Conservation (phyloP, 1,139 yeast genomes). For the Debaryomyces singareniensis region DNA sequence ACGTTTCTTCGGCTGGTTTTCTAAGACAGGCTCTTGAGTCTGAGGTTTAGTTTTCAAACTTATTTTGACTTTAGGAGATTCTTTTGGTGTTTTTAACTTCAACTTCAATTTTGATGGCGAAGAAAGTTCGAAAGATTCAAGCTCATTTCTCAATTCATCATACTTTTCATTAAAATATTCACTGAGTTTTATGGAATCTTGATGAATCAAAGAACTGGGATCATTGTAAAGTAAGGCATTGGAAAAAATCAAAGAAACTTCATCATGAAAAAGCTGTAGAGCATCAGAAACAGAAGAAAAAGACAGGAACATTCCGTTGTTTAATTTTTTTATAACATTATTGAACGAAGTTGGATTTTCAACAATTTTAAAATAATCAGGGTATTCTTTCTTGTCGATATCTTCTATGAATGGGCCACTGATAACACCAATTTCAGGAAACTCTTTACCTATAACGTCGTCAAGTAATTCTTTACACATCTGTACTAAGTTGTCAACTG, state of each 20-base stretch:
- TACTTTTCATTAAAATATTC: slow-evolving; percentile 27
- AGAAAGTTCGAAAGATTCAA: slow-evolving; percentile 7
- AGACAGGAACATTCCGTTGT: slow-evolving; percentile 20
- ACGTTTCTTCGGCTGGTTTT: slow-evolving; percentile 13
- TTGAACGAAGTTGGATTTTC: slow-evolving; percentile 53
- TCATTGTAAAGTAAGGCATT: slow-evolving; percentile 58
- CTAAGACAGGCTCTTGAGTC: slow-evolving; percentile 9
- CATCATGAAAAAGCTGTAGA: slow-evolving; percentile 42
- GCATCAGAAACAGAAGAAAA: slow-evolving; percentile 33
- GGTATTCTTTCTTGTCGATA: slow-evolving; percentile 49
- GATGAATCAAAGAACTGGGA: slow-evolving; percentile 47
- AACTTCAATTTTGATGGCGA: slow-evolving; percentile 19
- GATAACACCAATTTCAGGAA: slow-evolving; percentile 36
- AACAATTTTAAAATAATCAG: slow-evolving; percentile 53
- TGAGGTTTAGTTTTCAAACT: slow-evolving; percentile 13
- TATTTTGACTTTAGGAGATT: slow-evolving; percentile 19
- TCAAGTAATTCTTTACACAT: slow-evolving; percentile 22
- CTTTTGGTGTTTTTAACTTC: slow-evolving; percentile 16
- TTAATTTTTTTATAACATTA: slow-evolving; percentile 28
- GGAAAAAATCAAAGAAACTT: slow-evolving; percentile 43
- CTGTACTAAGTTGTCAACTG: slow-evolving; percentile 18
- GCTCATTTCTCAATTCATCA: slow-evolving; percentile 17
- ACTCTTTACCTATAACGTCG: slow-evolving; percentile 36
- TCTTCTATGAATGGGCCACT: slow-evolving; percentile 54
- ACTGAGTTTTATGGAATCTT: slow-evolving; percentile 46